These are phyloP conservation scores for Didymella sp. DNA, from an alignment of 2,329 filamentous ascomycete genomes.

Conservation along the genomic window DNA sequence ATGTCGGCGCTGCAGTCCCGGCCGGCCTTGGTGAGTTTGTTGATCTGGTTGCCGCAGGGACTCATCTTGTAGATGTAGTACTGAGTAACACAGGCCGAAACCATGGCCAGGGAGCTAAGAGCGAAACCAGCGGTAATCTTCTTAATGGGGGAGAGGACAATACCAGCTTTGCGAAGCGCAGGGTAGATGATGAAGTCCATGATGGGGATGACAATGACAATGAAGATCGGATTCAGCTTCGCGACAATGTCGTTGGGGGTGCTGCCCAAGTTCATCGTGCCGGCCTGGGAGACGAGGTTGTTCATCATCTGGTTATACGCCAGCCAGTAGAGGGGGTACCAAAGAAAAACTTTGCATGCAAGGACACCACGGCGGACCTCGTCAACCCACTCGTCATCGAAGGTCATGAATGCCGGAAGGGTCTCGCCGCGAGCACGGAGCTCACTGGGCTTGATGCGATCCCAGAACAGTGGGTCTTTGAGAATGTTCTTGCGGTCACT, in stretches of 20 bases:
- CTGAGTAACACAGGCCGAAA: conserved; percentile 64
- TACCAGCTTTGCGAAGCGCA: conserved; percentile 66
- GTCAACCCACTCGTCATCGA: conserved; percentile 80
- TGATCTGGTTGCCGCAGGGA: conserved; percentile 37
- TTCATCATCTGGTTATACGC: conserved; percentile 60
- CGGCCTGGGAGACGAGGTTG: conserved; percentile 73
- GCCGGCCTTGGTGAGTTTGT: conserved; percentile 48
- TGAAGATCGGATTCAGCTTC: conserved; percentile 77
- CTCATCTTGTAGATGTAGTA: conserved; percentile 57
- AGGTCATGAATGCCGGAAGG: conserved; percentile 76
- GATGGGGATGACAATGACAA: conserved; percentile 70
- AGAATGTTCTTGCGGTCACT: conserved; percentile 33
- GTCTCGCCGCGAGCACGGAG: conserved; percentile 48
- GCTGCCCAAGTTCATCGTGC: conserved; percentile 70
- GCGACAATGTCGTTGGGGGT: conserved; percentile 80
- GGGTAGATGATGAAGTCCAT: conserved; percentile 73
- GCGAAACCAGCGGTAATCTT: conserved; percentile 75
- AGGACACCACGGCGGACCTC: conserved; percentile 69
- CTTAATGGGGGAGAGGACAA: conserved; percentile 77
- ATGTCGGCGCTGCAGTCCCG: conserved; percentile 54
- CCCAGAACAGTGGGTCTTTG: conserved; percentile 60
- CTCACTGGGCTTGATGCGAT: conserved; percentile 65
- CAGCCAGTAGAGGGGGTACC: conserved; percentile 61
- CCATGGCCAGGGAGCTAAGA: conserved; percentile 67
- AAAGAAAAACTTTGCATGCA: conserved; percentile 57